Conservation (phyloP, 2,329 filamentous ascomycete species). For the Dryadomyces sulphureus region DNA sequence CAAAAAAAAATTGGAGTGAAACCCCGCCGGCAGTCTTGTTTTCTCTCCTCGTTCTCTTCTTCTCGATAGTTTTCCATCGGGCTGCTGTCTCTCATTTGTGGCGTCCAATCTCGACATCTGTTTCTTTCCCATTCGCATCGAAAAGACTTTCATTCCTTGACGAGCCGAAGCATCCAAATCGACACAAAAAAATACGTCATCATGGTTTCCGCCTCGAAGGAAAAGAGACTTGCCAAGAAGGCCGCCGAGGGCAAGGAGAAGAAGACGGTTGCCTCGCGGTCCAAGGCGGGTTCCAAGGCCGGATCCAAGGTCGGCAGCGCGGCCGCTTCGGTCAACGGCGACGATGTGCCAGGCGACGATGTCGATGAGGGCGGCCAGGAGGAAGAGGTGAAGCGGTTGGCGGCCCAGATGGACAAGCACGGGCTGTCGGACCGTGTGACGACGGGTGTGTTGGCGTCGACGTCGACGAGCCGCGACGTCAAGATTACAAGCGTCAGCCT, state of each 20-base stretch:
- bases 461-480: constrained; percentile 75
- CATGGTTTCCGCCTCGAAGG: constrained; percentile 57
- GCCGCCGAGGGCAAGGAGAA: constrained; percentile 60
- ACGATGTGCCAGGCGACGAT: constrained; percentile 38
- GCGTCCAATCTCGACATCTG: background rate
- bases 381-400: constrained; percentile 72
- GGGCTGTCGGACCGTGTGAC: constrained; percentile 96
- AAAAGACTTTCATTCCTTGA: background rate
- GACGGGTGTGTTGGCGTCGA: constrained; percentile 85
- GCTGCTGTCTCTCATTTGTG: background rate
- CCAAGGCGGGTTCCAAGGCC: constrained; percentile 28
- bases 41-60: background rate
- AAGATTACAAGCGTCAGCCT: constrained; percentile 90
- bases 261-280: constrained; percentile 54
- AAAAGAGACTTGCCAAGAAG: constrained; percentile 59
- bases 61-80: background rate
- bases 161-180: background rate
- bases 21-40: constrained; percentile 2
- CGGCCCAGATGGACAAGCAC: constrained; percentile 88
- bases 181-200: constrained; percentile 17
- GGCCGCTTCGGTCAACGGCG: constrained; percentile 38
- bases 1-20: constrained; percentile 3
- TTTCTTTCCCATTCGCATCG: background rate
- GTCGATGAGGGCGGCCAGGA: constrained; percentile 40
- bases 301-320: constrained; percentile 52